Base-by-base conservation (phyloP, 352 stramenopile species). In the Aphanomyces euteiches region DNA sequence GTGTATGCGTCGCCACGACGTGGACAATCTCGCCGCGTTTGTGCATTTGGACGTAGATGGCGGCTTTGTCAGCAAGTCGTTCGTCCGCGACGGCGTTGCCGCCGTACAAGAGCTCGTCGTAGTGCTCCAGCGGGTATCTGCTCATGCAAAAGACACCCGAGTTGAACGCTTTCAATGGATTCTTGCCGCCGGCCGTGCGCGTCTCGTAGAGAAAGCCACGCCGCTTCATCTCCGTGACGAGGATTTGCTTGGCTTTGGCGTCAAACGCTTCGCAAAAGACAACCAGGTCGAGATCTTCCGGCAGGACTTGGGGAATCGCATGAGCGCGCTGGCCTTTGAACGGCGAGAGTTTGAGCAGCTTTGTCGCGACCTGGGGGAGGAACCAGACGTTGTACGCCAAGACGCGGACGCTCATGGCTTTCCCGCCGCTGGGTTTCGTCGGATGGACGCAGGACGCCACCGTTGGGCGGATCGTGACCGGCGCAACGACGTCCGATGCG, bases 311-410 rank as follows among this genome's bases (percentile, higher is more conserved):
- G 3, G 83, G 83, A 54, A 90, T 90, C 5, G 80, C 83, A n/a
- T 76, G 74, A 17, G 80, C 77, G 7, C 83, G 77, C 38, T 79
- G 72, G 19, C 73, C 72, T 2, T 77, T 77, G 34, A 67, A 79
- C 1, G 81, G 81, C 6, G 80, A 88, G 34, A 90, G 65, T 69
- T 87, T 89, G 65, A 80, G 80, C 66, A 89, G 77, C 0, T 72
- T 84, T 21, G 76, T 82, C 34, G 89, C 75, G 21, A 90, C 79
- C 61, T 76, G 78, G 0, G 83, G 83, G 39, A 90, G 64, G 8
- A 90, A 64, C 83, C 83, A 90, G n/a, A 90, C 80, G 56, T 90
- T 90, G 75, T 90, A 90, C 8, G 79, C 77, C 80, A 87, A 81
- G 17, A 89, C 74, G 6, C 83, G 81, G 21, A 90, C 70, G 28